Percentiles rank a stretch among this genome's conserved stretches.
These are phyloP conservation scores for Populus pruinosa DNA, from an alignment of 345 rosid genomes.

Conservation along the genomic window DNA sequence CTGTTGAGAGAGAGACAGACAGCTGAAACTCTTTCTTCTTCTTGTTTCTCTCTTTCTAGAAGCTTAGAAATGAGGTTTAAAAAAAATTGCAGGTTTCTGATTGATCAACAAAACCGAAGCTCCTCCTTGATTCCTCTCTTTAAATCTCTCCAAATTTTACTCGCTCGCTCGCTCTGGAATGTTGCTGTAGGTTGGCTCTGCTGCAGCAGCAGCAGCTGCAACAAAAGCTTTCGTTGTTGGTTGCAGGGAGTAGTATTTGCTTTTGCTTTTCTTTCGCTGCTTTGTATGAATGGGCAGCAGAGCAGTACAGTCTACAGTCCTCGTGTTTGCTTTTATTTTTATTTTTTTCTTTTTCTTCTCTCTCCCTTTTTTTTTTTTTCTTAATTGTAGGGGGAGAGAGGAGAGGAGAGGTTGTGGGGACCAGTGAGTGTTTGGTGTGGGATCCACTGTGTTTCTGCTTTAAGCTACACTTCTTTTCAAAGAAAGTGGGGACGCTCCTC, in stretches of 20 bases:
- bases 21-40: neutral
- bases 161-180: neutral
- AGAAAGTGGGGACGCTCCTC: slow-evolving; percentile 13
- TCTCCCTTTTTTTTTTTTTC: neutral
- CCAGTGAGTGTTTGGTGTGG: slow-evolving; percentile 3
- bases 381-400: neutral
- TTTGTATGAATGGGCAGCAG: neutral
- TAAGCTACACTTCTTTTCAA: slow-evolving; percentile 46
- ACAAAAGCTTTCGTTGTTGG: slow-evolving; percentile 18
- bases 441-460: slow-evolving; percentile 50
- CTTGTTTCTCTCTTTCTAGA: slow-evolving; percentile 1
- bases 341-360: slow-evolving; percentile 4
- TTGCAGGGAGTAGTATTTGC: neutral
- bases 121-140: slow-evolving; percentile 1
- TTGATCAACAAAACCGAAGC: neutral
- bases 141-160: neutral
- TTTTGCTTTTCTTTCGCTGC: neutral
- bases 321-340: slow-evolving; percentile 7
- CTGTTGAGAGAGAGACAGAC: neutral
- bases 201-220: slow-evolving; percentile 14
- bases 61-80: neutral
- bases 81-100: slow-evolving; percentile 8
- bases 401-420: slow-evolving; percentile 17
- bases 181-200: slow-evolving; percentile 21
- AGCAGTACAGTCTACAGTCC: neutral